Base-by-base conservation (phyloP, 2,329 filamentous ascomycete genomes). In the Phialophora verrucosa region DNA sequence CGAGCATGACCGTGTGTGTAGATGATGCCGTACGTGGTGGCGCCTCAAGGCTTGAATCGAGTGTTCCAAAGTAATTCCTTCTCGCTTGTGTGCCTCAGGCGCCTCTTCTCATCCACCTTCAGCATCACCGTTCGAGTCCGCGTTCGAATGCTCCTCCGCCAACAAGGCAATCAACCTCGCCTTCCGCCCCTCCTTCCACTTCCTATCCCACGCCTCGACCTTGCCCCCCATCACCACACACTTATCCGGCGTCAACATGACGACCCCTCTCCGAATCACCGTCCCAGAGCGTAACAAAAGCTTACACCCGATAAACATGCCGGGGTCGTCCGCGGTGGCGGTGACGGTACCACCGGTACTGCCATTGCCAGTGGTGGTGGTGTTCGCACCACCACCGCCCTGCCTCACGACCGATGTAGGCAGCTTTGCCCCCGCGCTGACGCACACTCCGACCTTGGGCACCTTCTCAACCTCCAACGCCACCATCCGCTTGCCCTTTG, bases 171-270 rank as follows among this genome's bases (percentile, higher is more conserved):
- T 88, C 66, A 98, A 77, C 69, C 87, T 85, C 57, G 83, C 84
- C 76, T 97, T 88, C 69, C 91, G 84, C 1, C 87, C 87, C 14
- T 88, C 87, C 55, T 84, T 83, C 94, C 94, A 98, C 7, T 83
- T 83, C 75, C 87, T 89, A 74, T 98, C 91, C 83, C 93, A 87
- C 0, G 82, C 82, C 62, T 97, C 93, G 53, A 98, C 85, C 79
- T 91, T 96, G 0, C 95, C 95, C 1, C 95, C 95, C n/a, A 97
- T 78, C 1, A 96, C 75, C n/a, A 86, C 83, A 62, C 88, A 89
- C 64, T 78, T 87, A 1, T 80, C 81, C 1, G 91, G 88, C 69
- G 92, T 89, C 23, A 99, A 81, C 77, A 98, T 79, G n/a, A 96
- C 74, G 58, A 91, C 85, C 0, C 93, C 95, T 63, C 94, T 84